Evolutionary conservation across 768 basidiomycete genomes (phyloP), one percentile per base, ranked within the genome.

Genomic region (button mushroom (Agaricus bisporus)): DNA sequence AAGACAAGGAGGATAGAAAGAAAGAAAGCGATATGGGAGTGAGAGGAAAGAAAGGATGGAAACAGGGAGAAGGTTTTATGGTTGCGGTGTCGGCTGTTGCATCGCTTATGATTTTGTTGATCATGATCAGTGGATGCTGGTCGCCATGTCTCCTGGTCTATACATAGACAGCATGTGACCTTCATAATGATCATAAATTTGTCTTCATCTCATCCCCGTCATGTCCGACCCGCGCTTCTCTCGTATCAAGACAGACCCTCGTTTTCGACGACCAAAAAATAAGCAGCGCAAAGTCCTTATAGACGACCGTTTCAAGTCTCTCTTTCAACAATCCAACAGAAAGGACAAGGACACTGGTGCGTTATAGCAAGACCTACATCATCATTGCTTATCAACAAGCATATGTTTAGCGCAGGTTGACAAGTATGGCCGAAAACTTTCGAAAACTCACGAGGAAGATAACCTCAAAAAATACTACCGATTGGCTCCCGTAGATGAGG

Each of bases 181-280:
- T 11, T n/a, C n/a, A 39, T 42, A 22, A 45, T 38, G 37, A 25
- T 43, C 48, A 51, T 38, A 29, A n/a, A 37, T 25, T 46, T 54
- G 32, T 32, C 32, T 32, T 32, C 32, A 11, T 51, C 41, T 32
- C 32, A 11, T 51, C 37, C 39, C 51, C 28, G 28, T 37, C 51
- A 85, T 87, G 84, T 81, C 86, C 12, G 91, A 97, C 69, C 76
- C 88, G n/a, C 81, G 95, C 18, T 99, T 98, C 68, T 80, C 88
- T 17, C 77, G 89, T 49, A 75, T 98, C 51, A 86, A 82, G 65
- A 83, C 91, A 12, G 95, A 99, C 66, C 97, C 97, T 43, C 83
- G 97, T 46, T 99, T 99, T 73, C 78, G 94, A 22, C 79, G 81
- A 29, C 88, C 91, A 2, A 89, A 83, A 66, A 91, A 86, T 68